Conservation (phyloP, 192 early-diverging fungal genomes). For the Chytriomyces hyalinus region DNA sequence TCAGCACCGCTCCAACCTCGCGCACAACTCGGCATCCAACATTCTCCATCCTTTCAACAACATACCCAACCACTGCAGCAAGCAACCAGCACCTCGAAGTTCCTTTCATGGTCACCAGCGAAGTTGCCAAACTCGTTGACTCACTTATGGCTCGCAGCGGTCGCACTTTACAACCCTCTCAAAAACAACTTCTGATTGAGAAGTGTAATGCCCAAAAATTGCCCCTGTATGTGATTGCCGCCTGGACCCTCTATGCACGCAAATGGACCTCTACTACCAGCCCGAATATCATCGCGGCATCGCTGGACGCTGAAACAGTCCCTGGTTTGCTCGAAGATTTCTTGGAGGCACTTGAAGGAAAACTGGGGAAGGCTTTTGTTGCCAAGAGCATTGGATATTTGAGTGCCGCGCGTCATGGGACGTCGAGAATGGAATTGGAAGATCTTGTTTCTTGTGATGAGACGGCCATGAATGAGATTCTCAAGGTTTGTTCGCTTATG, state of each 20-base stretch:
- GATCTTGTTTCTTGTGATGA: constrained; percentile 40
- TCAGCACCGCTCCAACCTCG: constrained; percentile 31
- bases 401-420: constrained; percentile 33
- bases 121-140: constrained; percentile 17
- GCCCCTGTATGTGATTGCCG: constrained; percentile 31
- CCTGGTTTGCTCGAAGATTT: constrained; percentile 37
- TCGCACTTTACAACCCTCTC: constrained; percentile 8
- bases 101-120: constrained; percentile 13
- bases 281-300: background rate
- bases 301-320: constrained; percentile 29
- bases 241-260: constrained; percentile 29
- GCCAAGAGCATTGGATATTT: constrained; percentile 29
- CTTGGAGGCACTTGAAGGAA: constrained; percentile 29
- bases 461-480: constrained; percentile 37
- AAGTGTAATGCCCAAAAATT: constrained; percentile 25
- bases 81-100: constrained; percentile 21
- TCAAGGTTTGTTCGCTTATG: constrained; percentile 30
- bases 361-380: constrained; percentile 36
- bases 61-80: constrained; percentile 17
- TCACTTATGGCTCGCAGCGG: background rate
- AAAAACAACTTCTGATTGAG: background rate
- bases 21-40: constrained; percentile 16
- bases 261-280: constrained; percentile 29
- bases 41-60: constrained; percentile 6
- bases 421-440: constrained; percentile 30